Percentiles rank a stretch among this genome's conserved stretches.
Evolutionary conservation across 441 rosid species (phyloP).

Genomic region (Pelargonium myrrhifolium): DNA sequence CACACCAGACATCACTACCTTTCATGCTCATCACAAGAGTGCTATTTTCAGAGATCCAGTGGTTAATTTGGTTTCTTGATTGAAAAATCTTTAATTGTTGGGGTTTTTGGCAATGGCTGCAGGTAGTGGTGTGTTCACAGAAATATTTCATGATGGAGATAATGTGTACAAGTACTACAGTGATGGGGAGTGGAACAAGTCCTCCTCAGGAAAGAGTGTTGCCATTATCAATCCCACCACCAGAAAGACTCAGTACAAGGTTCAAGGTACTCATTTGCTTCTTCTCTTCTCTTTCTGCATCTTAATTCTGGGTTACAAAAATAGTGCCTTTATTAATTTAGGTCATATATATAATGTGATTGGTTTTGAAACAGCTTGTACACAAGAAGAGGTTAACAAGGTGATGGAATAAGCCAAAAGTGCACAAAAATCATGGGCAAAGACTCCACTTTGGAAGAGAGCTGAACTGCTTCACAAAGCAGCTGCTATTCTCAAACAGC

Average conservation of each 20-base stretch:
- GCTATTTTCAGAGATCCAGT: too few relatives aligned
- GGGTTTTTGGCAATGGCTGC: conserved; percentile 62
- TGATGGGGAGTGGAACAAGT: conserved; percentile 79
- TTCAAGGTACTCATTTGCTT: conserved; percentile 53
- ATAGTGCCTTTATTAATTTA: not conserved
- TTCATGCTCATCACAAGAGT: not conserved
- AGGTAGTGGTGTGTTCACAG: conserved; percentile 64
- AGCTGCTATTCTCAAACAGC: conserved; percentile 76
- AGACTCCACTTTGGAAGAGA: conserved; percentile 92
- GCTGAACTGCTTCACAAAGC: conserved; percentile 96
- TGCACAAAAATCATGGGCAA: conserved; percentile 86
- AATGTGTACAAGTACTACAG: conserved; percentile 69
- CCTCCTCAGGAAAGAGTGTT: conserved; percentile 69
- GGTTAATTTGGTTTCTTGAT: not conserved
- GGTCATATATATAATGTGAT: not conserved
- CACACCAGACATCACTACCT: not conserved
- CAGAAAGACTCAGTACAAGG: conserved; percentile 77
- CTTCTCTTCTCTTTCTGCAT: not conserved
- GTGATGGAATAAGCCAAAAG: conserved; percentile 70
- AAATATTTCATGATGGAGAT: conserved; percentile 49
- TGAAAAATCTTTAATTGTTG: too few relatives aligned
- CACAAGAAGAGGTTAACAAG: conserved; percentile 90
- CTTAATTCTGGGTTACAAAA: not conserved
- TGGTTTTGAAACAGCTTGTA: conserved; percentile 50
- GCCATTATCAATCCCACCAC: conserved; percentile 79